A percentile compares a stretch with the other conserved stretches of the same genome.
phyloP scores from a whole-genome alignment of 75 land plant species.

The Sequoiadendron giganteum region DNA sequence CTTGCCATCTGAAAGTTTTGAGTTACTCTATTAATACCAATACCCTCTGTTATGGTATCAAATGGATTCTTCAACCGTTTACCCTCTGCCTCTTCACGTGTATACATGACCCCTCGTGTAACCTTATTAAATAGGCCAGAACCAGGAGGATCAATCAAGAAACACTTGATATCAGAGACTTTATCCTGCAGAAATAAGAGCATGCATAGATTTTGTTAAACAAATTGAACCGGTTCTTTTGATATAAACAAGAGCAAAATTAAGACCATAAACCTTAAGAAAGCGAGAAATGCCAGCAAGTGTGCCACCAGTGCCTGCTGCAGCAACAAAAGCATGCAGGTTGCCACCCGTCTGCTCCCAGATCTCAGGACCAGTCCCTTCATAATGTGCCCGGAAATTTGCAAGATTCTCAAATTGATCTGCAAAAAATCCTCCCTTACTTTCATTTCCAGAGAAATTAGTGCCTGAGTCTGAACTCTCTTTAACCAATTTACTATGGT shows the following conservation, averaged over 20 bases:
- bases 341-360: conserved; percentile 91
- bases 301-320: conserved; percentile 99
- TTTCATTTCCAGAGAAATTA: conserved; percentile 3
- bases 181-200: conserved; percentile 62
- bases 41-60: conserved; percentile 98
- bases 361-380: conserved; percentile 97
- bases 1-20: conserved; percentile 80
- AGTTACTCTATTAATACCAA: conserved; percentile 95
- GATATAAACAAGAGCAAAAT: not conserved
- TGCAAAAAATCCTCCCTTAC: conserved; percentile 92
- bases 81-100: conserved; percentile 98
- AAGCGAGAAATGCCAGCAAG: conserved; percentile 87
- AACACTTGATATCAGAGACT: conserved; percentile 76
- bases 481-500: conserved; percentile 1
- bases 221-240: not conserved
- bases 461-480: not conserved
- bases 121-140: conserved; percentile 92
- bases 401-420: conserved; percentile 99
- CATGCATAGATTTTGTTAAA: not conserved
- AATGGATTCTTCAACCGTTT: conserved; percentile 90
- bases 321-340: conserved; percentile 91
- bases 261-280: conserved; percentile 57
- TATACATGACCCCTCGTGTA: conserved; percentile 97
- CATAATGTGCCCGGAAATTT: conserved; percentile 89
- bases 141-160: conserved; percentile 96